Base-by-base conservation (phyloP, 192 early-diverging fungal genomes). In the Kickxella alabastrina region DNA sequence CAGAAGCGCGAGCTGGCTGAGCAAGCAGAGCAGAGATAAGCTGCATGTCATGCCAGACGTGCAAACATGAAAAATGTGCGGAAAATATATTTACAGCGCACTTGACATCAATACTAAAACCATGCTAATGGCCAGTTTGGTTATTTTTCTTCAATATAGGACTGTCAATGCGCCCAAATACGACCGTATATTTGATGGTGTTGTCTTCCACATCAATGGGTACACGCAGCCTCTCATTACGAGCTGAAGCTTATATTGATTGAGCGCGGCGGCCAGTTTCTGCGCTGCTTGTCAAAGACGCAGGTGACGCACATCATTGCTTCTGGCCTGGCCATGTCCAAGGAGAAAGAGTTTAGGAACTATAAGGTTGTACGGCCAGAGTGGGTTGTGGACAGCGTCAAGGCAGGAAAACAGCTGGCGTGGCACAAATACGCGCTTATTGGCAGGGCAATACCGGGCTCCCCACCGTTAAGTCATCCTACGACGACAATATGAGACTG, bases 311-410 rank as follows among this genome's bases (percentile, higher is more conserved):
- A 87, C 35, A 87, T 89, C 36, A 71, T 89, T 28, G 84, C 87
- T 1, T 73, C 82, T 14, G 82, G 79, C 17, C 43, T 89, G 14
- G 82, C 87, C 4, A 65, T 80, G 50, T 49, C 82, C 15, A 89
- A 89, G 53, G 80, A 82, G 42, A 75, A 82, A 34, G 82, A 85
- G 42, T 78, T 87, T 49, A 52, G 82, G 19, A 66, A 70, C 26
- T 89, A 87, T 65, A 80, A 79, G 26, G 80, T 89, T 0, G 87
- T 84, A 8, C 79, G 57, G 15, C 85, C 87, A 18, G 79, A 79
- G 19, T 96, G 93, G 93, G 65, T 96, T 6, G 63, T 75, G 1
- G 88, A 96, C 21, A 83, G 80, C 19, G 68, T 90, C 28, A 65
- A 75, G 28, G 76, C 77, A 1, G 58, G 66, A 10, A 73, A 66